phyloP scores from a whole-genome alignment of 306 rosid genomes.

The Trichosanthes truncata region DNA sequence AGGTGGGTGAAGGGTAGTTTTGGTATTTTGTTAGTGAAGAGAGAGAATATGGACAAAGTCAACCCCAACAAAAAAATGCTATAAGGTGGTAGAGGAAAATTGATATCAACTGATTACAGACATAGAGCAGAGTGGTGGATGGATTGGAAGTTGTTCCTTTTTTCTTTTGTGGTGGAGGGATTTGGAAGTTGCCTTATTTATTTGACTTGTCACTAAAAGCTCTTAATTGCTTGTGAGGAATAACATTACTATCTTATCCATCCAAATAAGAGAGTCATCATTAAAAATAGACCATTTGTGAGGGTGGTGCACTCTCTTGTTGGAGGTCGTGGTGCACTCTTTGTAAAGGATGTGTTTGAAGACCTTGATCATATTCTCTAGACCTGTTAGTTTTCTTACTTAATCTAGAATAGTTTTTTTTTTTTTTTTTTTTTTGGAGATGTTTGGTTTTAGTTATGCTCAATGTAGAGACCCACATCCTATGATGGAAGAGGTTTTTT shows the following conservation, averaged over 20 bases:
- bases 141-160: not conserved
- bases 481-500: not conserved
- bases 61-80: not conserved
- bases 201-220: not conserved
- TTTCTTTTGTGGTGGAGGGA: not conserved
- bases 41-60: not conserved
- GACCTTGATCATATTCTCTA: not conserved
- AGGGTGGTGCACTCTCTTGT: not conserved
- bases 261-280: not conserved
- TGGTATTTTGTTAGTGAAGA: not conserved
- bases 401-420: not conserved
- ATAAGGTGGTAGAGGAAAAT: not conserved
- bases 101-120: not conserved
- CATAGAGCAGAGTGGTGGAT: not conserved
- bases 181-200: not conserved
- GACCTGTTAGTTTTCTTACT: not conserved
- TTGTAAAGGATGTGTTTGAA: not conserved
- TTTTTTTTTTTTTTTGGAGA: too few species aligned
- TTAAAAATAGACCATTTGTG: not conserved
- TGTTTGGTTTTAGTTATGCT: not conserved
- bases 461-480: not conserved
- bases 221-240: not conserved
- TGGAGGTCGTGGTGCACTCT: not conserved
- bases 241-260: not conserved
- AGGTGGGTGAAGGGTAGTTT: not conserved